Evolutionary conservation across 176 grass and related monocot genomes (phyloP).

Genomic region (Lolium multiflorum): DNA sequence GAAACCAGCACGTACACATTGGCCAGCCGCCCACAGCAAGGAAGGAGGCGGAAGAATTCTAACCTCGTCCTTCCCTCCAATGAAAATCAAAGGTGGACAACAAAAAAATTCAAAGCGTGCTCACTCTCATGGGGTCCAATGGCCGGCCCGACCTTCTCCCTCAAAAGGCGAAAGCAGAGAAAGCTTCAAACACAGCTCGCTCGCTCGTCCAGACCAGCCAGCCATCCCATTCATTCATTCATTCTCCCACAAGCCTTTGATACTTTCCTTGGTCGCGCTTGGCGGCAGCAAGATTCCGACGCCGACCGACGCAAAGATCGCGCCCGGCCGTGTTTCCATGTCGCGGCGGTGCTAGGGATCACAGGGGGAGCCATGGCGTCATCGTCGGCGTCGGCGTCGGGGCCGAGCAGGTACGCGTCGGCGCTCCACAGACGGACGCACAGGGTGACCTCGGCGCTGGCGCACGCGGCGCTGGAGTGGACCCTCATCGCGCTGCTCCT

Average conservation of each 20-base stretch:
- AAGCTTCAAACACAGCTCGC: slow-evolving; percentile 53
- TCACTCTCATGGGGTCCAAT: slow-evolving; percentile 58
- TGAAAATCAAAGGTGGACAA: slow-evolving; percentile 20
- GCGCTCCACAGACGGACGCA: slow-evolving; percentile 63
- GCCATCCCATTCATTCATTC: slow-evolving; percentile 42
- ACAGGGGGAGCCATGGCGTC: slow-evolving; percentile 51
- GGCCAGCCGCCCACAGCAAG: not conserved
- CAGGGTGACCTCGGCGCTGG: slow-evolving; percentile 59
- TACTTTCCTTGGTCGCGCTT: slow-evolving; percentile 20
- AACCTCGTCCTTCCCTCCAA: slow-evolving; percentile 7
- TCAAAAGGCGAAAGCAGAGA: slow-evolving; percentile 46
- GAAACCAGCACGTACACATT: slow-evolving; percentile 19
- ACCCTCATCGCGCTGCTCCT: slow-evolving; percentile 88
- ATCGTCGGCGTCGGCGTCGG: not conserved
- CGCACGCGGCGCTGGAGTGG: slow-evolving; percentile 86
- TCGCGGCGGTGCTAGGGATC: not conserved
- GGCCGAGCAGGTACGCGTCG: slow-evolving; percentile 51
- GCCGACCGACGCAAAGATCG: not conserved
- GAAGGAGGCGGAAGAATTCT: not conserved
- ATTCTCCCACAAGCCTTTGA: not conserved
- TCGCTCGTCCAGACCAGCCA: slow-evolving; percentile 20
- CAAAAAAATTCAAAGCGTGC: slow-evolving; percentile 25
- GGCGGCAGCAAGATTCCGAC: not conserved
- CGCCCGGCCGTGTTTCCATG: slow-evolving; percentile 28
- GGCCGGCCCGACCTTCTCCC: slow-evolving; percentile 50